Evolutionary conservation across 805 yeast species (phyloP), one percentile per base, ranked within the genome.

Genomic region (Wickerhamomyces hampshirensis): DNA sequence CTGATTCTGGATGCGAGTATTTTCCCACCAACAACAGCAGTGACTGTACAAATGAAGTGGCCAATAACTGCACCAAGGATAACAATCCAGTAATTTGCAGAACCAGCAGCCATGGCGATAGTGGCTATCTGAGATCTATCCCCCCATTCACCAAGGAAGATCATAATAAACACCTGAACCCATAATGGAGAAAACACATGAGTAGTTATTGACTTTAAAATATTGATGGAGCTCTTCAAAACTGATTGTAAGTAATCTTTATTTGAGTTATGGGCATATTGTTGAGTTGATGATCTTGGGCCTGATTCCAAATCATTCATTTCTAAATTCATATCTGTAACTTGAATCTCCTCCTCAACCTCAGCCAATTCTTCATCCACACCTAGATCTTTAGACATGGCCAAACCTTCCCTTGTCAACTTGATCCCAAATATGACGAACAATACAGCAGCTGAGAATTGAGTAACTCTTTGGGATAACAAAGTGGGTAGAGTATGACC

Each of bases 61-160:
- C 98, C 99, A 29, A 82, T 59, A 26, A 87, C 76, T 15, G 95
- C 95, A 43, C 99, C 98, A 31, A 80, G 48, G 31, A 91, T 86
- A 27, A 89, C 95, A 48, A 71, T 70, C 89, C 93, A 80, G 63
- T 87, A 93, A 59, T 88, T 84, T 21, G n/a, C n/a, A 30, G 87
- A 80, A 27, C 96, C 96, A 1, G 98, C 96, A 35, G 98, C 97
- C 94, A 93, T 84, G 28, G 98, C 98, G 52, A 93, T 88, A 23
- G 97, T 93, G 30, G 97, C 96, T 38, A 93, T 87, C 65, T 93
- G 99, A 10, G 97, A 88, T 53, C 98, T 79, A 62, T 93, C 99
- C 34, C 99, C 99, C 95, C 98, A 88, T 65, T 93, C 99, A 42
- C 97, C 98, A 33, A 93, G 66, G 59, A 93, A 93, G 5, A 96